Base-by-base conservation (phyloP, 2,329 filamentous ascomycete species). In the Ceratocystis diversiconidia region DNA sequence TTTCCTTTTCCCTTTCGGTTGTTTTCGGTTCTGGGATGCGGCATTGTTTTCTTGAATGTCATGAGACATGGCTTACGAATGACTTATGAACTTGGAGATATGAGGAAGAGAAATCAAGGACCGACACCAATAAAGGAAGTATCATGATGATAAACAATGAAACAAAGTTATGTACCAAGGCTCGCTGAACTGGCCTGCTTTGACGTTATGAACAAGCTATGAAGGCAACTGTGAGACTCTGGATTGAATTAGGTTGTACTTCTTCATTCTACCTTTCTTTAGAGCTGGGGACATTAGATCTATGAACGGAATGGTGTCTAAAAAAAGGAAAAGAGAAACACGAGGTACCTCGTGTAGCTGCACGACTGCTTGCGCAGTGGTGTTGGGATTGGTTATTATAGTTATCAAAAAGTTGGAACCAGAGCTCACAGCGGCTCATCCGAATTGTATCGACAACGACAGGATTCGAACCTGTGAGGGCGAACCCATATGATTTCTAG, bases 401-500 rank as follows among this genome's bases (percentile, higher is more conserved):
- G 5, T 19, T 22, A 0, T 8, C 1, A 41, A 59, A 43, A 44
- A 59, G 17, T 30, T 12, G 15, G n/a, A 10, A 17, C 8, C 8
- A 25, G 17, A 4, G n/a, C 15, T 2, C 50, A 1, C 1, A 44
- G 5, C 8, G 30, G 6, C 8, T 19, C 5, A 1, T 7, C 48
- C 30, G 59, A 25, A 46, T n/a, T 17, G 10, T 19, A 36, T 17
- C 65, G 65, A 66, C 65, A 66, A 64, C 62, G 65, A 66, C 62
- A 64, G 65, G 65, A 64, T 64, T 66, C 65, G 65, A 64, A 67
- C 65, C 65, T 66, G 65, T 64, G 65, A 62, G 65, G 57, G 55
- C 65, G 57, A 67, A 64, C 55, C 62, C 65, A 67, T 67, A 62
- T 63, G 65, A 65, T 67, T 67, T 68, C 66, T 66, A 68, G 66